Base-by-base conservation (phyloP, 2,329 filamentous ascomycete genomes). In the Fusarium poae region DNA sequence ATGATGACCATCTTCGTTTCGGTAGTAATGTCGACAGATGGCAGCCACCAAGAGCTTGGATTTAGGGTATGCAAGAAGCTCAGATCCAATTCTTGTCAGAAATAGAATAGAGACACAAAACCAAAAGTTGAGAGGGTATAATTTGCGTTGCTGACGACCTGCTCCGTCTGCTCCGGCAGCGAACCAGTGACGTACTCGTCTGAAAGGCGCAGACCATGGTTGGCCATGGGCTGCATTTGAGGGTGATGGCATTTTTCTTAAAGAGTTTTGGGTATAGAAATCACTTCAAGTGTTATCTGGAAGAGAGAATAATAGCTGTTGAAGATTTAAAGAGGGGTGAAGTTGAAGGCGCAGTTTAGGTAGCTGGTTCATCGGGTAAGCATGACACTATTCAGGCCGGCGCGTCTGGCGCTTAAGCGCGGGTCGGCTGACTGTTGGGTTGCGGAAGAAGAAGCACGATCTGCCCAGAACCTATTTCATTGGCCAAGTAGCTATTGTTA, bases 41-140 rank as follows among this genome's bases (percentile, higher is more conserved):
- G 55, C 55, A 32, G 43, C 37, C 30, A 51, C 43, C 15, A 61
- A 27, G 39, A 61, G 57, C 10, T 35, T 35, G 10, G 43, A 25
- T 2, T 29, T 51, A 4, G 57, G 55, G 11, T 57, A 57, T 8
- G 35, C 20, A 20, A 60, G 55, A 35, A 61, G 57, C 6, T 43
- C 49, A 18, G 43, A 59, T 10, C 43, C 57, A 9, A 52, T 8
- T n/a, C 42, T 39, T 11, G 23, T 25, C 9, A 60, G 30, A 13
- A 59, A 59, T 2, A 61, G 21, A 2, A 50, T 13, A 18, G 32
- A 15, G 16, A 37, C 40, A 2, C 55, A 51, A 10, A 61, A 56
- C 57, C 55, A 61, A 23, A 61, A 60, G 20, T 60, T 61, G 4
- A 32, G 6, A 30, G 44, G 43, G 48, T 61, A 61, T 20, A 13